Base-by-base conservation (phyloP, 2,329 filamentous ascomycete species). In the Calonectria pseudoreteaudii region DNA sequence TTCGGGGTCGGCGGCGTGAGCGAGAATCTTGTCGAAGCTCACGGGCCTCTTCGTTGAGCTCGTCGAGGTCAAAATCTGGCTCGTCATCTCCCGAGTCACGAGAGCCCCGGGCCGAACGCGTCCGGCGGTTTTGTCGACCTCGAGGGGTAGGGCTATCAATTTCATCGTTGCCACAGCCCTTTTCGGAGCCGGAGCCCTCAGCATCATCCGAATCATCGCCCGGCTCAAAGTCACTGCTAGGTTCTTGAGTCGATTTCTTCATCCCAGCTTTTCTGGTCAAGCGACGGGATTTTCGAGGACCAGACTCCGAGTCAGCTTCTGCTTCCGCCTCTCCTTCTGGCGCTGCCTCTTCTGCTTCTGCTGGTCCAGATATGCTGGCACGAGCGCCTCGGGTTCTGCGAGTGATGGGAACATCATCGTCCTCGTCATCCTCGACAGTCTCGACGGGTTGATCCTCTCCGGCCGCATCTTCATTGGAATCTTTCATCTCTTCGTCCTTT, bases 11-110 rank as follows among this genome's bases (percentile, higher is more conserved):
- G 70, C 90, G 88, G 31, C 90, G 87, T 20, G 88, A 85, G 44
- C 87, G 86, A 9, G 90, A 91, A 70, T 88, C 88, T 76, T 90
- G 85, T 64, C 88, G 86, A 58, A 94, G 86, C 72, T 94, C 91
- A 75, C 91, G 88, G 18, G 92, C 87, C 81, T 94, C 92, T 82
- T 93, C 91, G 8, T 90, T 91, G 66, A 94, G 83, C 80, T 94
- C 92, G 72, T 93, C 90, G 65, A 89, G 84, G 77, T 94, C 91
- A 23, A 93, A 86, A 52, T 89, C 88, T 74, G 86, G 87, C 78
- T 88, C 92, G 76, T 88, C 92, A 76, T 88, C 92, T 76, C 83
- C 89, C 1, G 91, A 92, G 52, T 89, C 90, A 14, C 88, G 87
- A n/a, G 88, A 87, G 73, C 83, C 87, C 72, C 87, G 87, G 58